Evolutionary conservation across 2,329 filamentous ascomycete species (phyloP), one percentile per base, ranked within the genome.

Genomic region (Ampelomyces quisqualis): DNA sequence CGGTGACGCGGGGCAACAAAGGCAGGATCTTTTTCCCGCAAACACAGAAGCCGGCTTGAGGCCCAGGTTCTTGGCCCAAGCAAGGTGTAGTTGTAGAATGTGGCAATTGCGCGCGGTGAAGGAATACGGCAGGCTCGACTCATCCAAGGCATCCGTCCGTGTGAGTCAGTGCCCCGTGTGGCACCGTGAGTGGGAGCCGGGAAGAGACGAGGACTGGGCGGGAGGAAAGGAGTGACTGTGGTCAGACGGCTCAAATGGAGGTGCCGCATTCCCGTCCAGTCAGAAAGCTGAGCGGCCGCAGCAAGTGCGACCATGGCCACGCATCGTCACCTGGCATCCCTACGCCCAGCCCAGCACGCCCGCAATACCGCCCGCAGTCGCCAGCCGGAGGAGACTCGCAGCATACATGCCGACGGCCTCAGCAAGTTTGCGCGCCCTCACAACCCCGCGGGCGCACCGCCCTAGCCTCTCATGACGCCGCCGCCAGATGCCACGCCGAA

Each of bases 381-480:
- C 29, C n/a, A 31, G 13, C 10, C 18, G 11, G 10, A 15, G 13
- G 32, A 14, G 32, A 33, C 11, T 36, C 36, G 28, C 38, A 50
- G 55, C 45, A 64, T 67, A 66, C 61, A 67, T 67, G 64, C 60
- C 54, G 58, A 45, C 52, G 43, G 35, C 47, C 53, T 50, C 53
- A 51, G 55, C 46, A 43, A 28, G 33, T 49, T 40, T 51, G 65
- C 58, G 62, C 58, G 52, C 58, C 56, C 31, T 46, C 48, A 53
- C 19, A 48, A 47, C 48, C 48, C 51, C 58, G 57, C 58, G 63
- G 64, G 59, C 62, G 60, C 62, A 51, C 51, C 55, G 63, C 60
- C 62, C 62, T 51, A 62, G 58, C 60, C 57, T 60, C 60, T 53
- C 56, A 69, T 70, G 67, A 68, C 62, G 62, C 64, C 65, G 57